These are phyloP conservation scores for Suillus alpinus DNA, from an alignment of 768 basidiomycete species.

Conservation along the genomic window DNA sequence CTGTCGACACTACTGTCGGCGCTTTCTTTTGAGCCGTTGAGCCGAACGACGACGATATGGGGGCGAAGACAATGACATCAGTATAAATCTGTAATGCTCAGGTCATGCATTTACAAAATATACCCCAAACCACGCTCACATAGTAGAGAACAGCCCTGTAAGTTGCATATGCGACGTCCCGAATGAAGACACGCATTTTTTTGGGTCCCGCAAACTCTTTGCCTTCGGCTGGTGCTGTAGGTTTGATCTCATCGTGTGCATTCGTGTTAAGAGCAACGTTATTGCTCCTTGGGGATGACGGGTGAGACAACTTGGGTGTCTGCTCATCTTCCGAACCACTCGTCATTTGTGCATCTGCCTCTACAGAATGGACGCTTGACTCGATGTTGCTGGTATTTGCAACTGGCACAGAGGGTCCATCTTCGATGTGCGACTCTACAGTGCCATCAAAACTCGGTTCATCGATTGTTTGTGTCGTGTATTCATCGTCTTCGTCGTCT, in stretches of 20 bases:
- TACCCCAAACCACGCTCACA: conserved; percentile 37
- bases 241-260: conserved; percentile 8
- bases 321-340: conserved; percentile 7
- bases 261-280: conserved; percentile 16
- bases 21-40: conserved; percentile 17
- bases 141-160: conserved; percentile 75
- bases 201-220: conserved; percentile 39
- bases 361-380: background rate
- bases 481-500: conserved; percentile 51
- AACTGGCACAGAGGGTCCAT: background rate
- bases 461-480: conserved; percentile 32
- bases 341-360: conserved; percentile 2
- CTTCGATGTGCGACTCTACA: conserved; percentile 19
- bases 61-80: conserved; percentile 80
- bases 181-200: conserved; percentile 52
- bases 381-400: conserved; percentile 7
- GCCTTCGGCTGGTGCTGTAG: background rate
- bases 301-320: conserved; percentile 34
- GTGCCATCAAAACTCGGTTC: conserved; percentile 30
- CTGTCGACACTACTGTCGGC: conserved; percentile 5
- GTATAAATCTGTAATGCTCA: conserved; percentile 65
- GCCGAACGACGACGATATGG: conserved; percentile 69
- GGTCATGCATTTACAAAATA: background rate
- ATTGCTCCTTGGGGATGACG: conserved; percentile 37
- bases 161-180: conserved; percentile 60